Base-by-base conservation (phyloP, 2,329 filamentous ascomycete genomes). In the Ophiostoma perfectum region DNA sequence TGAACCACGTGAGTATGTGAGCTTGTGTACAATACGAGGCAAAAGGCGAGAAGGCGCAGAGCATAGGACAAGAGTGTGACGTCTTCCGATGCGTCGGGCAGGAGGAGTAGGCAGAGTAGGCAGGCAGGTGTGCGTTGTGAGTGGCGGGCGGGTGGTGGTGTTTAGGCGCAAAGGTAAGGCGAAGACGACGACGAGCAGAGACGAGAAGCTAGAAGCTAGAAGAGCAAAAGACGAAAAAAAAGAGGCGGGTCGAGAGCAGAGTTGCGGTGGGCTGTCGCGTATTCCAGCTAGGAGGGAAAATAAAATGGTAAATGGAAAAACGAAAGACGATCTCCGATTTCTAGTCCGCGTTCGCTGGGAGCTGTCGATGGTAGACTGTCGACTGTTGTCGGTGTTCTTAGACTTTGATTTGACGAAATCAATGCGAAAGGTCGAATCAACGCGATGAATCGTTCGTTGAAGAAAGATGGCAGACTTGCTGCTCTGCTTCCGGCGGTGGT, bases 1-100 rank as follows among this genome's bases (percentile, higher is more conserved):
- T 60, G 27, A 60, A 60, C 27, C 55, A 60, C 55, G 55, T 60
- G 55, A 60, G 55, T 60, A 60, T 60, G 14, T 16, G 55, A 60
- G 55, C 55, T 60, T 45, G 42, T 45, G 14, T 45, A 45, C 9
- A 45, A 45, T 8, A 45, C 42, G 14, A 4, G 42, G 42, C 7
- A 45, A n/a, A 49, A 49, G 45, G 14, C 45, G 52, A 58, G 18
- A 36, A 12, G 5, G 14, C 55, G 27, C 7, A 39, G 55, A 16
- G 12, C 18, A 9, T 16, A n/a, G 49, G n/a, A 16, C 14, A 52
- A 16, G n/a, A 52, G 49, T 52, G 49, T 52, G 49, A 52, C 49
- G 49, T 52, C 49, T 52, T 52, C 47, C n/a, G 16, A 6, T 52
- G 16, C 27, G 49, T 55, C 49, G 49, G 49, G 49, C 47, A 52